Conservation (phyloP, 2,329 filamentous ascomycete genomes). For the Ascocoryne sarcoides region DNA sequence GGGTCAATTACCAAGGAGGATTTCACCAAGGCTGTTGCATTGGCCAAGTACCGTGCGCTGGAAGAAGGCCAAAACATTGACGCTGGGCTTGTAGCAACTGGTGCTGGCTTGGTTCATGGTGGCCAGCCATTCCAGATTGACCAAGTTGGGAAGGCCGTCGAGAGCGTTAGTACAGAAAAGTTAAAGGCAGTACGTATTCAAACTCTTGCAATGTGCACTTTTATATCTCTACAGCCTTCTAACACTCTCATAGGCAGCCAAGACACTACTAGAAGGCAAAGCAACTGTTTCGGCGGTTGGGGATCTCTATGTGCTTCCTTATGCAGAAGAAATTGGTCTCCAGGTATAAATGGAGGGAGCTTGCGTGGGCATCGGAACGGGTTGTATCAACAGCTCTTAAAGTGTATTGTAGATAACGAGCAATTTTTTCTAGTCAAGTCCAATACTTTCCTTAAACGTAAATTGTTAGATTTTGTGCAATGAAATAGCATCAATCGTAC, state of each 20-base stretch:
- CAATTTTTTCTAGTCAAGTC: no score
- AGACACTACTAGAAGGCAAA: constrained; percentile 79
- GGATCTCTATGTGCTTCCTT: constrained; percentile 85
- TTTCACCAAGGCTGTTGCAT: constrained; percentile 81
- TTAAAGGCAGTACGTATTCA: constrained; percentile 66
- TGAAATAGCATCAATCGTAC: no score
- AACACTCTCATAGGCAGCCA: constrained; percentile 58
- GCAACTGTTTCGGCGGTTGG: constrained; percentile 84
- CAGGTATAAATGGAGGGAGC: constrained; percentile 62
- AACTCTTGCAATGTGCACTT: not conserved
- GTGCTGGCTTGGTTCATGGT: constrained; percentile 72
- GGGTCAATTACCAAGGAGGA: constrained; percentile 75
- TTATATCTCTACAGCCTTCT: constrained; percentile 11
- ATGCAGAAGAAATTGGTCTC: constrained; percentile 87
- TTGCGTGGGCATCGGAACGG: constrained; percentile 11
- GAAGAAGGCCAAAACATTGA: constrained; percentile 72
- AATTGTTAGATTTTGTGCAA: no score
- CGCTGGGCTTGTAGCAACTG: constrained; percentile 72
- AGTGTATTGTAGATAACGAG: constrained; percentile 30
- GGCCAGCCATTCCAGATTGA: constrained; percentile 78
- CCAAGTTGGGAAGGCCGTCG: constrained; percentile 68
- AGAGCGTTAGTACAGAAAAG: constrained; percentile 73
- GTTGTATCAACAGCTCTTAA: constrained; percentile 31
- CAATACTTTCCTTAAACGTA: no score
- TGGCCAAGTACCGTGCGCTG: constrained; percentile 87